phyloP scores from a whole-genome alignment of 306 rosid species.

The Trifolium repens region DNA sequence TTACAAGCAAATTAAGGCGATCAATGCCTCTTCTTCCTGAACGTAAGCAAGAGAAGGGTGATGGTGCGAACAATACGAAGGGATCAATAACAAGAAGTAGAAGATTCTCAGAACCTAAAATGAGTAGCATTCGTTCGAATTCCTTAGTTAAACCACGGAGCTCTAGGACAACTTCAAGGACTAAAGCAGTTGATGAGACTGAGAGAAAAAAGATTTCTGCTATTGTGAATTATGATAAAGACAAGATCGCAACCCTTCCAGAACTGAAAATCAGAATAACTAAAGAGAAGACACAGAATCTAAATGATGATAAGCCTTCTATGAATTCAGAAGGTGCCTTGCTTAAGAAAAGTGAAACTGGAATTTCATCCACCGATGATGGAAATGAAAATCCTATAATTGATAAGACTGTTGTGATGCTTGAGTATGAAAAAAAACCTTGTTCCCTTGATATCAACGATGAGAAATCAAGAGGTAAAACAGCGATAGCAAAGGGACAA shows the following conservation, averaged over 20 bases:
- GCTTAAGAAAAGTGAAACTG: constrained; percentile 50
- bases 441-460: constrained; percentile 35
- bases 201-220: constrained; percentile 76
- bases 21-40: constrained; percentile 70
- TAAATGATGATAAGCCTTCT: constrained; percentile 50
- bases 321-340: constrained; percentile 52
- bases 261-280: constrained; percentile 82
- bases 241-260: constrained; percentile 81
- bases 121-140: constrained; percentile 53
- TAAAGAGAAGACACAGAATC: constrained; percentile 55
- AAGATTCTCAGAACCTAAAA: constrained; percentile 94
- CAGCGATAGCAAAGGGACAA: constrained; percentile 34
- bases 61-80: constrained; percentile 58
- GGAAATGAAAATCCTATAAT: constrained; percentile 67
- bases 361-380: constrained; percentile 44
- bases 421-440: constrained; percentile 67
- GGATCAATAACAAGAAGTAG: constrained; percentile 68
- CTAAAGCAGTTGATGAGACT: constrained; percentile 55
- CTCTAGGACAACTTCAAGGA: constrained; percentile 46
- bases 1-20: constrained; percentile 64
- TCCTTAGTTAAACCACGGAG: constrained; percentile 53
- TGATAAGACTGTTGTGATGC: constrained; percentile 81
- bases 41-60: constrained; percentile 63
- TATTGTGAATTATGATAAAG: constrained; percentile 72
- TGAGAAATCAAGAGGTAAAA: constrained; percentile 44